phyloP scores from a whole-genome alignment of 306 rosid genomes.

The Quercus rubra region DNA sequence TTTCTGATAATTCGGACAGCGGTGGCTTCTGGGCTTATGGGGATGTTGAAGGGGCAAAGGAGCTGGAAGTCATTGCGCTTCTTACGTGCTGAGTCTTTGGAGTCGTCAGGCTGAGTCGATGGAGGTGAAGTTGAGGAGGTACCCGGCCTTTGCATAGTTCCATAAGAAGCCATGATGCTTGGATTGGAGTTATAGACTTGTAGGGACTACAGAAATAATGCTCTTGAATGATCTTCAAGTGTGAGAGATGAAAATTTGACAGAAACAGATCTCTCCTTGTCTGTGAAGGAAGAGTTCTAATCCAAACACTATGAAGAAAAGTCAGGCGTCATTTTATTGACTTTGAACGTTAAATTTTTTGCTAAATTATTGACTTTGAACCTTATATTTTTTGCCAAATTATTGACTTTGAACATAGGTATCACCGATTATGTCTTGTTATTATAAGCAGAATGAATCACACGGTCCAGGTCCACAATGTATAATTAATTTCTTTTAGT shows the following conservation, averaged over 20 bases:
- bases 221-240: neutral
- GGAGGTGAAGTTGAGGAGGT: slow-evolving; percentile 19
- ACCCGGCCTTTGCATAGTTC: slow-evolving; percentile 43
- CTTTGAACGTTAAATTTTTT: neutral
- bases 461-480: too few species aligned
- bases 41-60: slow-evolving; percentile 43
- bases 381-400: too few species aligned
- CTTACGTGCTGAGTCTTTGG: slow-evolving; percentile 30
- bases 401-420: neutral
- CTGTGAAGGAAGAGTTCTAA: too few species aligned
- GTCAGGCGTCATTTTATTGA: neutral
- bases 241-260: neutral
- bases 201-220: neutral
- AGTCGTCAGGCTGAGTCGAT: slow-evolving; percentile 16
- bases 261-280: neutral
- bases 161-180: slow-evolving; percentile 39
- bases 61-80: slow-evolving; percentile 11
- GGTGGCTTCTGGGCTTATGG: slow-evolving; percentile 48
- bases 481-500: too few species aligned
- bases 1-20: slow-evolving; percentile 38
- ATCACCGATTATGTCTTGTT: too few species aligned
- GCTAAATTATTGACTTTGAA: too few species aligned
- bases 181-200: neutral
- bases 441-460: too few species aligned
- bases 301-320: neutral